Base-by-base conservation (phyloP, 257 asterid genomes). In the Oldenlandia corymbosa region DNA sequence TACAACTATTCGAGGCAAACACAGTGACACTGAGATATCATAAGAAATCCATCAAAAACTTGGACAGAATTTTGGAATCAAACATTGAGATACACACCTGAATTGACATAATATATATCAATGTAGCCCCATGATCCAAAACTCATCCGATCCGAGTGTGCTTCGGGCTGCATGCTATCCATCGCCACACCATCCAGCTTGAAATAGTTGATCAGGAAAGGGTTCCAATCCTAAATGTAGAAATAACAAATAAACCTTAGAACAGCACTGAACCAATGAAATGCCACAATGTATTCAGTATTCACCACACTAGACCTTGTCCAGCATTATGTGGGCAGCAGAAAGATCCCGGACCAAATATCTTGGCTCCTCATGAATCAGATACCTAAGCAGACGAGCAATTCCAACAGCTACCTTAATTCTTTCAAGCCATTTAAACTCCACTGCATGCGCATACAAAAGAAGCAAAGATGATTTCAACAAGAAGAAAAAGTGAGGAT, bases 141-240 rank as follows among this genome's bases (percentile, higher is more conserved):
- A 34, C n/a, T 3, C 4, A 34, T 4, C 9, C 39, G 9, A 9
- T 34, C 39, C 39, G 39, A 34, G 6, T 34, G 4, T 3, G 4
- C 12, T 10, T 23, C 16, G 21, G 11, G 0, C 31, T 23, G 31
- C 56, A 50, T 10, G 10, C 7, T 2, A 39, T 39, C 56, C 56
- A 48, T 48, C 11, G 18, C 28, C 21, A 5, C 14, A 50, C n/a
- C n/a, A 12, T 10, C 54, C 56, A 50, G 56, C 30, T 10, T 50
- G 56, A 50, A 50, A 50, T 20, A 50, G 56, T 50, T 50, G 56
- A 50, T 21, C 30, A 50, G 56, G 16, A 50, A 9, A 21, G 56
- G 56, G 16, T 50, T 50, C 56, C 31, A 26, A 12, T 50, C 56
- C 56, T 50, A 13, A 6, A 50, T n/a, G n/a, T 10, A 50, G 14